Conservation (phyloP, 305 asterid species). For the Rubia tinctorum region DNA sequence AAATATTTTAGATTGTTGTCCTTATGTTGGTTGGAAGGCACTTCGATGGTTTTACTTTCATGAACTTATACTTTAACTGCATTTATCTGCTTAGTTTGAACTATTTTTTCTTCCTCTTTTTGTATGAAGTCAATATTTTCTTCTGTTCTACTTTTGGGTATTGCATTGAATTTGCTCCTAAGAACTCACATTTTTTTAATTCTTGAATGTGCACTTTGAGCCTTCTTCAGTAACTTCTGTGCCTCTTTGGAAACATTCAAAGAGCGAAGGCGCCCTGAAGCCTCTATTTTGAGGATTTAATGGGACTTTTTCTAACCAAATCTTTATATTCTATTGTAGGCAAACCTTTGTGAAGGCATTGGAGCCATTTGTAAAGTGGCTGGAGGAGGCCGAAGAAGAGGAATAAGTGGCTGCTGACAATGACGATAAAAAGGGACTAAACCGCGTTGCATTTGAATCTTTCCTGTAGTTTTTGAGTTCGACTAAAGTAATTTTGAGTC, state of each 20-base stretch:
- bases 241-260: not conserved
- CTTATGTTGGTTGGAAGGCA: not conserved
- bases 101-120: not conserved
- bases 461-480: conserved; percentile 1
- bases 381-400: conserved; percentile 99
- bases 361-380: conserved; percentile 97
- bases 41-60: too few species aligned
- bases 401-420: conserved; percentile 38
- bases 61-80: not conserved
- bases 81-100: not conserved
- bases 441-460: not conserved
- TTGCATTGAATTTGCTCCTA: too few species aligned
- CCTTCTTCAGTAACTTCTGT: not conserved
- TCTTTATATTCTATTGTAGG: conserved; percentile 36
- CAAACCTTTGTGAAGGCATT: conserved; percentile 83
- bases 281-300: not conserved
- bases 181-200: too few species aligned
- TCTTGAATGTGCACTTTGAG: too few species aligned
- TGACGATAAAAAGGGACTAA: conserved; percentile 8
- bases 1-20: not conserved
- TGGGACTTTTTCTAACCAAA: not conserved
- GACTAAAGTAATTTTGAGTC: not conserved
- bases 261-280: too few species aligned
- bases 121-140: not conserved
- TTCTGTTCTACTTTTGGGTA: not conserved